phyloP scores from a whole-genome alignment of 306 rosid genomes.

The Sophora flavescens region DNA sequence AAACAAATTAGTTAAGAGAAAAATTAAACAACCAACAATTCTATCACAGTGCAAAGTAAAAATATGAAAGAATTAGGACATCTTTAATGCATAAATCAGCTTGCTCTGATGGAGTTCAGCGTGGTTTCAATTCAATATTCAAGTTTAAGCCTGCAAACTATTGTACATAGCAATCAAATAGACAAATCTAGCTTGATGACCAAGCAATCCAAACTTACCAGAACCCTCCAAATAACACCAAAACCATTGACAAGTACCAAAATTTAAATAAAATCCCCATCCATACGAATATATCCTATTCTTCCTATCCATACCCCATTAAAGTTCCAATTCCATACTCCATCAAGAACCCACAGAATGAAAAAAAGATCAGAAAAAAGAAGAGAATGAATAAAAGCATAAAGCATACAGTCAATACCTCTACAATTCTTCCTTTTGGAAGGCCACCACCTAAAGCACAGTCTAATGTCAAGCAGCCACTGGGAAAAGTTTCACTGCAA shows the following conservation, averaged over 20 bases:
- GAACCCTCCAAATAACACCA: background rate
- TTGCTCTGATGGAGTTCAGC: too few species aligned
- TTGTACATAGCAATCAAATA: background rate
- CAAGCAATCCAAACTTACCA: background rate
- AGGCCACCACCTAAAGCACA: slow-evolving; percentile 98
- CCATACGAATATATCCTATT: background rate
- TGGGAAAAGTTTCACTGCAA: slow-evolving; percentile 96
- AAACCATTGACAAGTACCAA: background rate
- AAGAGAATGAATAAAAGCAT: background rate
- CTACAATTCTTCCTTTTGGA: slow-evolving; percentile 97
- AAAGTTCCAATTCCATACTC: background rate
- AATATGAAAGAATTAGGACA: slow-evolving; percentile 16
- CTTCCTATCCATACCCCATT: slow-evolving; percentile 4
- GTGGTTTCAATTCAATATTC: background rate
- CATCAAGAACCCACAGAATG: slow-evolving; percentile 1
- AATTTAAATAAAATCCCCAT: background rate
- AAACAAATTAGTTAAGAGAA: slow-evolving; percentile 9
- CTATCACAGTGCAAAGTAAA: slow-evolving; percentile 28
- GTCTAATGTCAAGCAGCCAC: slow-evolving; percentile 97
- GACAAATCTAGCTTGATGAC: background rate
- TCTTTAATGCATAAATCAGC: slow-evolving; percentile 20
- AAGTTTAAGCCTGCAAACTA: slow-evolving; percentile 11
- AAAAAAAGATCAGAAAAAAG: slow-evolving; percentile 9
- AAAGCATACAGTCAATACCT: slow-evolving; percentile 59
- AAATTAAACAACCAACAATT: background rate